Evolutionary conservation across 1,284 basidiomycete species (phyloP), one percentile per base, ranked within the genome.

Genomic region (Clitocybe nebularis): DNA sequence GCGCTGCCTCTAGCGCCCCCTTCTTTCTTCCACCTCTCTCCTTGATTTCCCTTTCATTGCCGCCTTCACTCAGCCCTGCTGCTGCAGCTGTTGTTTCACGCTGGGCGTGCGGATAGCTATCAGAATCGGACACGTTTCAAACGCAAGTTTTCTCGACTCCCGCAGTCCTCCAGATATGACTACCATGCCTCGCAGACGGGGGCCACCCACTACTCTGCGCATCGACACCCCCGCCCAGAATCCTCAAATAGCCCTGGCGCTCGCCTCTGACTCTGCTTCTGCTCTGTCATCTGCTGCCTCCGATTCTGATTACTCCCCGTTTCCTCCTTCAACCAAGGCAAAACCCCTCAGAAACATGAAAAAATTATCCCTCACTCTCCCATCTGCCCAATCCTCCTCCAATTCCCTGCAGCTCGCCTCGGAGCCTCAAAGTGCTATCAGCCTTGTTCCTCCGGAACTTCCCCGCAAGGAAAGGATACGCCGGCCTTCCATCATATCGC

Each of bases 321-420:
- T 64, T 64, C 59, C 56, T 46, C 59, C 56, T 48, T 63, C 58
- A 56, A 58, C 66, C 33, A 65, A 63, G 51, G 63, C 60, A 20
- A 53, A 59, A 43, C 71, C 74, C 29, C 62, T 70, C 45, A 72
- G 81, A 57, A 88, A 89, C 60, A 79, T 84, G 74, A 89, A 87
- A 72, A 79, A 79, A 52, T 68, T 89, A 5, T 86, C 83, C 21
- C 74, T 88, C 34, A 74, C 74, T 43, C 73, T 86, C 24, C 73
- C 80, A 14, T 78, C 79, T 8, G 72, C 76, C 29, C 71, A 76
- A 49, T 77, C 79, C 25, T 82, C 82, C 23, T 60, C 71, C 29
- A 68, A 64, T 53, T 73, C 79, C 41, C 64, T 77, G 49, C 58
- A 66, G 43, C 56, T 69, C 36, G 60, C 64, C 24, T 61, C 63